These are phyloP conservation scores for Dendrobium chrysotoxum DNA, from an alignment of 106 monocot genomes.

Conservation along the genomic window DNA sequence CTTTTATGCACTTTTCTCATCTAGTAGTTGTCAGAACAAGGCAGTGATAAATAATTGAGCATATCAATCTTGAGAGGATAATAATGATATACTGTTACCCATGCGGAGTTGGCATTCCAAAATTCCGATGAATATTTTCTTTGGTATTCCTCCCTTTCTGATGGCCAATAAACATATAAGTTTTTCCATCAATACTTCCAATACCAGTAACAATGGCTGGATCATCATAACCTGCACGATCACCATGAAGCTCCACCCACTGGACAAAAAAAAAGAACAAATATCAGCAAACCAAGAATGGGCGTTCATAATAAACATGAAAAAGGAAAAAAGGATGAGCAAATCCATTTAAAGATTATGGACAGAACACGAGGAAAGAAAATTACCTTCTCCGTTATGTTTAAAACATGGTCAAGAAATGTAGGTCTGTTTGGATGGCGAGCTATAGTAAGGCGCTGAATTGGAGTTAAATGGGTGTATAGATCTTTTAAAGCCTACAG, in stretches of 20 bases:
- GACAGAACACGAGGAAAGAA: not conserved
- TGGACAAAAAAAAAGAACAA: conserved; percentile 15
- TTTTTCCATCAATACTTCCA: conserved; percentile 75
- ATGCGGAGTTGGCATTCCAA: conserved; percentile 97
- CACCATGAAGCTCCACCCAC: conserved; percentile 98
- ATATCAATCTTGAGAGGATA: not conserved
- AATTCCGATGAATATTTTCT: conserved; percentile 85
- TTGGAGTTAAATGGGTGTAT: conserved; percentile 71
- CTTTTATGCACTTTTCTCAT: not conserved
- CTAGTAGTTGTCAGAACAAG: not conserved
- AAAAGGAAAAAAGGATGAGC: not conserved
- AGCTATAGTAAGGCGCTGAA: conserved; percentile 75
- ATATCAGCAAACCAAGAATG: not conserved
- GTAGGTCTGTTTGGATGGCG: conserved; percentile 92
- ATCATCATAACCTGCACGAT: conserved; percentile 93
- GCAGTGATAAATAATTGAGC: not conserved
- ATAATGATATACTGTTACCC: conserved; percentile 42
- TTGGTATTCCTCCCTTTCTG: conserved; percentile 95
- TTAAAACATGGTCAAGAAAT: conserved; percentile 77
- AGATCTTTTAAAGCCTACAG: conserved; percentile 64
- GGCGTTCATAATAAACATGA: not conserved
- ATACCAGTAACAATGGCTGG: conserved; percentile 82
- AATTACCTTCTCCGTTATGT: conserved; percentile 75
- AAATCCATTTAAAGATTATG: not conserved
- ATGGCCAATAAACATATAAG: conserved; percentile 85